These are phyloP conservation scores for Linderniella brevidens DNA, from an alignment of 257 asterid genomes.

Conservation along the genomic window DNA sequence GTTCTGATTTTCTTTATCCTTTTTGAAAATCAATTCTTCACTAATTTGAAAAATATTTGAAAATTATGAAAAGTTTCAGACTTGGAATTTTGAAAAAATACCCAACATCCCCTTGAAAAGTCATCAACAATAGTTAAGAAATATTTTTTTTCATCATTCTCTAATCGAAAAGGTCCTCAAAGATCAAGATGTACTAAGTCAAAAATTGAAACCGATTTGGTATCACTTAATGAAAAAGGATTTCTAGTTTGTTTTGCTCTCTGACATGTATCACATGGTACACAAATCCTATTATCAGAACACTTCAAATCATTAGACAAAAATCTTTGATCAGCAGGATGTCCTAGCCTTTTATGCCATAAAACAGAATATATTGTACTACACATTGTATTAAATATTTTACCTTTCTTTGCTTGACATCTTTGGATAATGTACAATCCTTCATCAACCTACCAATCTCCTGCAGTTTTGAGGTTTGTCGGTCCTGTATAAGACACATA, in stretches of 20 bases:
- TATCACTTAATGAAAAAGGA: not conserved
- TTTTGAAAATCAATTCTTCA: not conserved
- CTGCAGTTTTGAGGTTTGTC: not conserved
- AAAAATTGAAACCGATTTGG: not conserved
- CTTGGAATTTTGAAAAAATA: not conserved
- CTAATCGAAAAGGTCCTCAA: not conserved
- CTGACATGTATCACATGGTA: not conserved
- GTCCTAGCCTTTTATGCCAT: slow-evolving; percentile 1
- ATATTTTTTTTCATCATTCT: not conserved
- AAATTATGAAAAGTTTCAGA: not conserved
- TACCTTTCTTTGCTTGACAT: not conserved
- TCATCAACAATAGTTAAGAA: not conserved
- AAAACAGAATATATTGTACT: not conserved
- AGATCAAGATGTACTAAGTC: not conserved
- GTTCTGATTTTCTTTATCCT: too few relatives aligned
- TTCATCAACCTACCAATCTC: not conserved
- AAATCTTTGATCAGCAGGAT: not conserved
- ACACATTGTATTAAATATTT: not conserved
- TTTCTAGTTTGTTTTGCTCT: not conserved
- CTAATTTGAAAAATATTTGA: not conserved
- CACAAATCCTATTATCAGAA: not conserved
- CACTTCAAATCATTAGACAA: not conserved
- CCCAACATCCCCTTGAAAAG: not conserved
- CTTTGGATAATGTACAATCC: not conserved
- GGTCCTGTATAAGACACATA: not conserved